phyloP scores from a whole-genome alignment of 768 basidiomycete species.

The Mrakia blollopis region DNA sequence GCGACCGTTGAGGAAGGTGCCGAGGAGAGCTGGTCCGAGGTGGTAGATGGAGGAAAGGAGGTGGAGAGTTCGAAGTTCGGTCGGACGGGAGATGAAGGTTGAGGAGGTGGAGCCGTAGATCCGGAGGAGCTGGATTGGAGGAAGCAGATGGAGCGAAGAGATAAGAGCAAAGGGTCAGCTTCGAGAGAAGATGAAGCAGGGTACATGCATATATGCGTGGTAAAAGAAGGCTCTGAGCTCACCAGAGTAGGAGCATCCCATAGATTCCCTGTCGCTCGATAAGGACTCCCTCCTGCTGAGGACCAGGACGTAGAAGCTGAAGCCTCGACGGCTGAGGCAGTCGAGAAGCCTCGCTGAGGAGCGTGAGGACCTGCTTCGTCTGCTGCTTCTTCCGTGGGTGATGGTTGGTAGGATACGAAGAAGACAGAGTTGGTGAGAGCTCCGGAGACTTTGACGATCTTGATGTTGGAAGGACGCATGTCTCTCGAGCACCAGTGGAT shows the following conservation, averaged over 20 bases:
- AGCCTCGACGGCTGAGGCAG: not conserved
- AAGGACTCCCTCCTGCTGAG: slow-evolving; percentile 11
- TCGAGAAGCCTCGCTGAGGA: slow-evolving; percentile 8
- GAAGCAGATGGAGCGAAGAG: not conserved
- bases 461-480: slow-evolving; percentile 46
- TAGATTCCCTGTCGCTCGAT: not conserved
- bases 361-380: not conserved
- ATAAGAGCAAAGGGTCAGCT: not conserved
- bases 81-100: slow-evolving; percentile 76
- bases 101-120: slow-evolving; percentile 87
- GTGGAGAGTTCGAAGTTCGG: slow-evolving; percentile 82
- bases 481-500: slow-evolving; percentile 42
- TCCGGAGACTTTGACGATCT: slow-evolving; percentile 77
- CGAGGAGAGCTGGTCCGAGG: slow-evolving; percentile 86
- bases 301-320: not conserved
- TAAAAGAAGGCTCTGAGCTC: not conserved
- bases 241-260: slow-evolving; percentile 29
- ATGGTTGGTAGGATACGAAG: slow-evolving; percentile 69
- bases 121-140: slow-evolving; percentile 61
- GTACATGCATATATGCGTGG: not conserved
- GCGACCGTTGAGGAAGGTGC: slow-evolving; percentile 92
- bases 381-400: slow-evolving; percentile 5
- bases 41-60: slow-evolving; percentile 78
- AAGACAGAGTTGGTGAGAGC: slow-evolving; percentile 94
- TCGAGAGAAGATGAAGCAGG: not conserved